These are phyloP conservation scores for Parmelia sp. DNA, from an alignment of 495 filamentous ascomycete species.

Conservation along the genomic window DNA sequence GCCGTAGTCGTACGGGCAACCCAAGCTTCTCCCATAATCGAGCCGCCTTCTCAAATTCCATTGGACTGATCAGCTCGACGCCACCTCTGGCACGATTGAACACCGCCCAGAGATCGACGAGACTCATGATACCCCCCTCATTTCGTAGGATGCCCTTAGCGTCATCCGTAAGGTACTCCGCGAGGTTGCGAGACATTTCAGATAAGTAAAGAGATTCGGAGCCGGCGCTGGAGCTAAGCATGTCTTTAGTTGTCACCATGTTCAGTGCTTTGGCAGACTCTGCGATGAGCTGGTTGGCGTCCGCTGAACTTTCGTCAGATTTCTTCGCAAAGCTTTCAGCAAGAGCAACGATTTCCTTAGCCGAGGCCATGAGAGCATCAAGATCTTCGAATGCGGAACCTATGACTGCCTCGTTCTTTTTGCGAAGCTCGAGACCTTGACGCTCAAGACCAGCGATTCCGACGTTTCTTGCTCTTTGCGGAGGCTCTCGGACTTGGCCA, in stretches of 20 bases:
- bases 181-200: conserved; percentile 81
- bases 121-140: conserved; percentile 88
- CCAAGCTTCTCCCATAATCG: conserved; percentile 80
- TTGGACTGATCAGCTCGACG: conserved; percentile 87
- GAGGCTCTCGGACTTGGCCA: conserved; percentile 23
- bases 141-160: conserved; percentile 67
- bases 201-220: conserved; percentile 58
- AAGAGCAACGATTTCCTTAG: conserved; percentile 89
- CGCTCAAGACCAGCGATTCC: conserved; percentile 91
- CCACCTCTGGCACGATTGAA: conserved; percentile 95
- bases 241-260: conserved; percentile 89
- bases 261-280: conserved; percentile 81
- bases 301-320: conserved; percentile 49
- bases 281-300: conserved; percentile 67
- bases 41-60: conserved; percentile 87
- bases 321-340: conserved; percentile 80
- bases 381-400: conserved; percentile 94
- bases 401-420: conserved; percentile 88
- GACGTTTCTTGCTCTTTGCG: conserved; percentile 53
- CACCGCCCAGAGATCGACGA: conserved; percentile 94
- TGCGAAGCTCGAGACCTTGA: conserved; percentile 70
- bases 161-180: conserved; percentile 93
- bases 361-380: conserved; percentile 92
- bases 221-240: conserved; percentile 51
- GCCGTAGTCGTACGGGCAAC: conserved; percentile 77